These are phyloP conservation scores for Geranomyces michiganensis DNA, from an alignment of 192 early-diverging fungal genomes.

Conservation along the genomic window DNA sequence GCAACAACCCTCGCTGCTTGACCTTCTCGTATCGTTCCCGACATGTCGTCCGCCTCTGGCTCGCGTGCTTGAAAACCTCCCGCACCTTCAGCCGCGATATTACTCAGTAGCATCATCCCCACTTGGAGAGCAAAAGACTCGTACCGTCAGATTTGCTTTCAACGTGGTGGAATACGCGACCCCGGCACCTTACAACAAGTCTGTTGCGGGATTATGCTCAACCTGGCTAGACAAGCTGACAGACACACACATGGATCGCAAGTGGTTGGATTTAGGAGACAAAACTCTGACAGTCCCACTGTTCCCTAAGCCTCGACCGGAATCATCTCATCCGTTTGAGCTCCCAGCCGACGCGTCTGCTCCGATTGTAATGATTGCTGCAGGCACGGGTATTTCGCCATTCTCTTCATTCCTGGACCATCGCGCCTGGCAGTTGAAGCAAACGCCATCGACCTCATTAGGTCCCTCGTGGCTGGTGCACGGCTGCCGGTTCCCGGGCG, in stretches of 20 bases:
- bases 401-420: slow-evolving; percentile 89
- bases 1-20: slow-evolving; percentile 75
- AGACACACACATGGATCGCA: slow-evolving; percentile 30
- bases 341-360: slow-evolving; percentile 59
- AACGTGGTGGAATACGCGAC: slow-evolving; percentile 71
- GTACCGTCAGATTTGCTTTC: slow-evolving; percentile 77
- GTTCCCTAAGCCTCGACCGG: slow-evolving; percentile 40
- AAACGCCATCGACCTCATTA: slow-evolving; percentile 44
- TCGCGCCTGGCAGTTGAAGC: slow-evolving; percentile 32
- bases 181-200: slow-evolving; percentile 39
- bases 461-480: slow-evolving; percentile 76
- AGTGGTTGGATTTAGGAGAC: not conserved
- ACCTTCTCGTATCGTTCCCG: slow-evolving; percentile 81
- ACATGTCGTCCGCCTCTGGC: slow-evolving; percentile 68
- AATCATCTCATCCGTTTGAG: slow-evolving; percentile 51
- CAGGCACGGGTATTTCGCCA: slow-evolving; percentile 95
- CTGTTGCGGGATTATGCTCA: slow-evolving; percentile 67
- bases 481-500: slow-evolving; percentile 72
- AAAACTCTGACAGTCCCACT: slow-evolving; percentile 14
- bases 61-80: slow-evolving; percentile 76
- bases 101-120: slow-evolving; percentile 85
- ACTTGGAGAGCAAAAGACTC: slow-evolving; percentile 39
- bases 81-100: slow-evolving; percentile 80
- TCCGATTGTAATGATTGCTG: slow-evolving; percentile 84
- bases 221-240: slow-evolving; percentile 77